phyloP scores from a whole-genome alignment of 257 asterid genomes.

The Echium plantagineum region DNA sequence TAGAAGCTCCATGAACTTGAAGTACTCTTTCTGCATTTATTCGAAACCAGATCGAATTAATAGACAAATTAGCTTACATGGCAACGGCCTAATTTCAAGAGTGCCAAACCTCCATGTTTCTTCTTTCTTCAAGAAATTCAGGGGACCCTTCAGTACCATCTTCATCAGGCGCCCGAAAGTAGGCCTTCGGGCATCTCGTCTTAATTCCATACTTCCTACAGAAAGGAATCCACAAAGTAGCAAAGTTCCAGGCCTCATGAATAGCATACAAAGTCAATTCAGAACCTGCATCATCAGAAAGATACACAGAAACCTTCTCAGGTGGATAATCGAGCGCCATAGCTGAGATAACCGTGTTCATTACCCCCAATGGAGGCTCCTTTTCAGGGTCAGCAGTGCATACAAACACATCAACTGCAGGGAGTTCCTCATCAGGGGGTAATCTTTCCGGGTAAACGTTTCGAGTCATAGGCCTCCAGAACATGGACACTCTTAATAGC shows the following conservation, averaged over 20 bases:
- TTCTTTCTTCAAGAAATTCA: conserved; percentile 26
- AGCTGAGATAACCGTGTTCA: conserved; percentile 74
- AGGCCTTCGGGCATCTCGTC: conserved; percentile 42
- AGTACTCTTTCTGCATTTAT: conserved; percentile 27
- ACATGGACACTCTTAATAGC: conserved; percentile 36
- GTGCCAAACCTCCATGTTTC: conserved; percentile 26
- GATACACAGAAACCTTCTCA: conserved; percentile 40
- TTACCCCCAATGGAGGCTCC: conserved; percentile 46
- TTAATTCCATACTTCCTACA: conserved; percentile 35
- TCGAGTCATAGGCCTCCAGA: conserved; percentile 39
- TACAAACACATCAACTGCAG: conserved; percentile 43
- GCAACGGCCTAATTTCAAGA: background rate
- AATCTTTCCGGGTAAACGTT: conserved; percentile 31
- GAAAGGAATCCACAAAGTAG: conserved; percentile 45
- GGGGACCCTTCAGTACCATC: conserved; percentile 2
- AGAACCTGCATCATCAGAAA: conserved; percentile 58
- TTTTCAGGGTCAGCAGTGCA: conserved; percentile 54
- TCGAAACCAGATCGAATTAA: background rate
- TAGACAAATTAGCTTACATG: too few species aligned
- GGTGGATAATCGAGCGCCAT: conserved; percentile 63
- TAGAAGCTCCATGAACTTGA: conserved; percentile 25
- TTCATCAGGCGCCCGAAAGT: conserved; percentile 16
- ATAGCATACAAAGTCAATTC: conserved; percentile 24
- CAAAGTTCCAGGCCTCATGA: conserved; percentile 32
- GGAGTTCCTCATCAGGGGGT: conserved; percentile 27